Evolutionary conservation across 2,329 filamentous ascomycete species (phyloP), one percentile per base, ranked within the genome.

Genomic region (Fusarium nurragi): DNA sequence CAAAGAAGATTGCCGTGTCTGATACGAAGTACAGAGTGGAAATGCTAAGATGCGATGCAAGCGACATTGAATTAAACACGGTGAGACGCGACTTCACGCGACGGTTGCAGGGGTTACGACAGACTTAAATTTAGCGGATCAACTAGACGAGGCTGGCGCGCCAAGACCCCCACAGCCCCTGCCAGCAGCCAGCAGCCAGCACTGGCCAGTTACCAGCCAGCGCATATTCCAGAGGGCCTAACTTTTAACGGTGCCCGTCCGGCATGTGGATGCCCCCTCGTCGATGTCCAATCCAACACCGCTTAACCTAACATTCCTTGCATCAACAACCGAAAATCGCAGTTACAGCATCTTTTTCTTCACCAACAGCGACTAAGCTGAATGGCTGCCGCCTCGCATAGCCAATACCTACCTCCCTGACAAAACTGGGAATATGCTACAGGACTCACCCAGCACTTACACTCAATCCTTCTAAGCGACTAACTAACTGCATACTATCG

Each of bases 341-440:
- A 37, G 49, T 43, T 64, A 53, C 46, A 62, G 32, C 51, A 61
- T 65, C 26, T 57, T 62, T 48, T 28, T 30, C 49, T 43, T 46
- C 48, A 25, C 40, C 60, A 36, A 23, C 41, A 26, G 39, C 36
- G n/a, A 34, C 22, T 48, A 36, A 64, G 48, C 62, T 65, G 60
- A 59, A 72, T 72, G 70, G 68, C 60, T 61, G 48, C 53, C 46
- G 57, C 39, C 47, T 52, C 53, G 41, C 43, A 39, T 54, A 60
- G 38, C 28, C 43, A 55, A 58, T 52, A 69, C 50, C 50, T 61
- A 64, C 54, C 53, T 19, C 65, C 59, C 39, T 63, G 46, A 57
- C 26, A 41, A 36, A 30, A 37, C 48, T 58, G 52, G 52, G 64
- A 64, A 62, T 59, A 63, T 71, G 70, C 67, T 48, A 34, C 18